Evolutionary conservation across 2,329 filamentous ascomycete genomes (phyloP), one percentile per base, ranked within the genome.

Genomic region (Cladophialophora exuberans): DNA sequence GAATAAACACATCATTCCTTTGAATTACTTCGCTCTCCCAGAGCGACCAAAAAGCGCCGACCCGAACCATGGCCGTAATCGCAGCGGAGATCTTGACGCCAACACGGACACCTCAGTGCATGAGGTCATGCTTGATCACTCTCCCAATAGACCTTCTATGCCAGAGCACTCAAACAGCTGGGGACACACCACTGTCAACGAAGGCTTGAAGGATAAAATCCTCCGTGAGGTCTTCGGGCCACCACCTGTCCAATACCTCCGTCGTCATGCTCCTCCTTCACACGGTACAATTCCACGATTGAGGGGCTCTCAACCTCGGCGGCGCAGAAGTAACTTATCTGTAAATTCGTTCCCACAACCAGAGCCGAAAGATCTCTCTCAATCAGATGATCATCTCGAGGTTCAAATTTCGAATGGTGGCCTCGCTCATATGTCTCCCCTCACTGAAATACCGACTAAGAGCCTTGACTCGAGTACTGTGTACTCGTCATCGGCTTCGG

Each of bases 141-240:
- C 57, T 2, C 46, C 47, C 6, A 42, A 18, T 18, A 54, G 60
- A 30, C 66, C 67, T 23, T 48, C 76, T 23, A 63, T 76, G 23
- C 72, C 79, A 41, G 78, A 76, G 46, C 76, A 79, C 43, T 74
- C 76, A 28, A 73, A 76, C 44, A 85, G 81, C 58, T 97, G 93
- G 92, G 92, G 93, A 6, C 90, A 91, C 13, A 97, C 92, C 0
- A 92, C 88, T 18, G 89, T 97, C 55, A 97, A 97, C 69, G 88
- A 89, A 65, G 85, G 87, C 56, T 74, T 97, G 33, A 87, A 92
- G 56, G 93, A 96, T 68, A 90, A 96, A 70, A 91, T 97, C 1
- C 87, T 97, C 67, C 89, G 91, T 33, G 92, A 97, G 68, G 93
- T 93, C 0, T 97, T 97, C 66, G 78, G 90, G 38, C 90, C 91